Evolutionary conservation across 2,329 filamentous ascomycete genomes (phyloP).

Genomic region (Monilinia laxa): DNA sequence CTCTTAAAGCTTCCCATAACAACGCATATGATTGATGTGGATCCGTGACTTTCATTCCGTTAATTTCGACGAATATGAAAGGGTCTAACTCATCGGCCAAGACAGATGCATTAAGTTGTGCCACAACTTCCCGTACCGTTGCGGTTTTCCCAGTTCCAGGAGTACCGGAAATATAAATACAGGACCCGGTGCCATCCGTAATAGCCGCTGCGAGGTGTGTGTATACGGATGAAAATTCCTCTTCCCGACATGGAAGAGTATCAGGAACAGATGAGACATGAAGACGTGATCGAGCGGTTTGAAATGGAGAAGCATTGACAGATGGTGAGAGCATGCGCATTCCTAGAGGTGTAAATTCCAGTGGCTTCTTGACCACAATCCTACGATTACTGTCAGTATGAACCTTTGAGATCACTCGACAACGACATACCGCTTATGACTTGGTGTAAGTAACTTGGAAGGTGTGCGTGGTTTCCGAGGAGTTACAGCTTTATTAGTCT

Average conservation of each 20-base stretch:
- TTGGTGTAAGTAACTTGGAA: slow-evolving; percentile 54
- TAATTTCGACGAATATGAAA: slow-evolving; percentile 99
- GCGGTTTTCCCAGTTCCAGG: slow-evolving; percentile 97
- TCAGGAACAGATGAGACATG: slow-evolving; percentile 92
- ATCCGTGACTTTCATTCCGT: slow-evolving; percentile 99
- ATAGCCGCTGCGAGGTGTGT: slow-evolving; percentile 93
- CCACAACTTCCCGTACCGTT: slow-evolving; percentile 92
- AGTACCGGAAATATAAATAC: slow-evolving; percentile 99
- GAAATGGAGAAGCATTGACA: slow-evolving; percentile 81
- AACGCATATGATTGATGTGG: slow-evolving; percentile 94
- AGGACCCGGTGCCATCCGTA: slow-evolving; percentile 86
- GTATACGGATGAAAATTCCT: slow-evolving; percentile 89
- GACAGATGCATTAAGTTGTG: slow-evolving; percentile 84
- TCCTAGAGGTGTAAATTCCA: slow-evolving; percentile 94
- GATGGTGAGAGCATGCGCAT: slow-evolving; percentile 78
- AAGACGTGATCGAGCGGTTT: slow-evolving; percentile 81
- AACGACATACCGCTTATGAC: slow-evolving; percentile 56
- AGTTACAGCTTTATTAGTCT: slow-evolving; percentile 44
- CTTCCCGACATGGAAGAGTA: slow-evolving; percentile 85
- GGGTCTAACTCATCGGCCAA: slow-evolving; percentile 90
- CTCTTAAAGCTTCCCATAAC: slow-evolving; percentile 93
- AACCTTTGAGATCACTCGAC: not conserved
- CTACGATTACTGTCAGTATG: slow-evolving; percentile 36
- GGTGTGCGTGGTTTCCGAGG: slow-evolving; percentile 44
- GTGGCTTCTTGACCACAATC: slow-evolving; percentile 76